A percentile compares a stretch with the other conserved stretches of the same genome.
Evolutionary conservation across 2,329 filamentous ascomycete species (phyloP).

Genomic region (Aspergillus arachidicola): DNA sequence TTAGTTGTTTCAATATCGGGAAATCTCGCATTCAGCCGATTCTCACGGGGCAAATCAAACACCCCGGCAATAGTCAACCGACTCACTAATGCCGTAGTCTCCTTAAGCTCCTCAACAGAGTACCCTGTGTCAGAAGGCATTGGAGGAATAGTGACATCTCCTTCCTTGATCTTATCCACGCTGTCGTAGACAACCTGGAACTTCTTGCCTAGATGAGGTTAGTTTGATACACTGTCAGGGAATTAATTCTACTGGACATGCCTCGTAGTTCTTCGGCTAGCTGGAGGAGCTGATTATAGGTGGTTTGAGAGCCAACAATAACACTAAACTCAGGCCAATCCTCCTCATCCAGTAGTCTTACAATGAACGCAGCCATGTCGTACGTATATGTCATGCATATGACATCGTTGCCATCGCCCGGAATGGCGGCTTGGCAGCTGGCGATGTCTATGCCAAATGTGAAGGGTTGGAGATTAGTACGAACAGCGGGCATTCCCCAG

Average conservation of each 20-base stretch:
- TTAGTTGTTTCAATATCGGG: constrained; percentile 26
- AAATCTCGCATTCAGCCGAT: constrained; percentile 26
- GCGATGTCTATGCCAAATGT: constrained; percentile 50
- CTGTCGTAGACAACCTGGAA: constrained; percentile 39
- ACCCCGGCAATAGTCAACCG: constrained; percentile 31
- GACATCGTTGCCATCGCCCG: constrained; percentile 50
- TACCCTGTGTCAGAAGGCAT: constrained; percentile 22
- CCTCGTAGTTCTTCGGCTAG: constrained; percentile 47
- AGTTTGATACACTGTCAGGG: background rate
- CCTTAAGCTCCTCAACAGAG: constrained; percentile 27
- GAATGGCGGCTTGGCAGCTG: constrained; percentile 51
- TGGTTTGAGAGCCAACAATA: constrained; percentile 45
- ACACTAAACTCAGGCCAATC: constrained; percentile 48
- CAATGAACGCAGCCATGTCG: constrained; percentile 54
- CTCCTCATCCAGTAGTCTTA: constrained; percentile 43
- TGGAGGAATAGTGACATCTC: constrained; percentile 38
- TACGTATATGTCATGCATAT: constrained; percentile 53
- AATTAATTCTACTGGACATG: constrained; percentile 22
- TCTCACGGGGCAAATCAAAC: constrained; percentile 29
- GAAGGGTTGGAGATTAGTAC: constrained; percentile 43
- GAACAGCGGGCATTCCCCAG: constrained; percentile 43
- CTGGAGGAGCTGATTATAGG: constrained; percentile 50
- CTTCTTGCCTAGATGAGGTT: constrained; percentile 29
- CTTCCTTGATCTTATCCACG: constrained; percentile 35
- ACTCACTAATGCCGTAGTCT: constrained; percentile 31